A percentile compares a stretch with the other conserved stretches of the same genome.
phyloP scores from a whole-genome alignment of 805 yeast species.

The Pichia nanzhaoensis region DNA sequence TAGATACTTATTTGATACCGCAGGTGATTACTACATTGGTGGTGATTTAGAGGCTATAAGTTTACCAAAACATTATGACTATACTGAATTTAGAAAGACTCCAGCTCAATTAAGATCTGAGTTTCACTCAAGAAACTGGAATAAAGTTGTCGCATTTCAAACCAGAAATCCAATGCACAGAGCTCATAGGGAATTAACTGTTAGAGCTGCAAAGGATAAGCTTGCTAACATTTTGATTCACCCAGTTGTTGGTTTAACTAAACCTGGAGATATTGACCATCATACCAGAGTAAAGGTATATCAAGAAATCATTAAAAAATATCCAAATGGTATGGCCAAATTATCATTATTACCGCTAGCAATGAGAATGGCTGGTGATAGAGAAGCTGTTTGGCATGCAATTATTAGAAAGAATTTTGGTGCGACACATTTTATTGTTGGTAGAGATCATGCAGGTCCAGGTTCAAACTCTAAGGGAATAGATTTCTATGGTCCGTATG shows the following conservation, averaged over 20 bases:
- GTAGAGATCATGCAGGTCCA: slow-evolving; percentile 98
- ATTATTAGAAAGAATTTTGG: slow-evolving; percentile 94
- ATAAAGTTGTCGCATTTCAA: slow-evolving; percentile 90
- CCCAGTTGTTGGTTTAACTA: slow-evolving; percentile 95
- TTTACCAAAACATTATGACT: slow-evolving; percentile 85
- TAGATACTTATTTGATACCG: slow-evolving; percentile 59
- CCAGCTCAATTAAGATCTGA: slow-evolving; percentile 87
- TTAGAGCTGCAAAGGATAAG: slow-evolving; percentile 91
- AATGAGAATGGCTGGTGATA: slow-evolving; percentile 99
- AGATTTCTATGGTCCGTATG: slow-evolving; percentile 95
- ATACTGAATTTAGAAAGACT: slow-evolving; percentile 78
- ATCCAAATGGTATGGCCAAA: slow-evolving; percentile 91
- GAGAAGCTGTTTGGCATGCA: slow-evolving; percentile 98
- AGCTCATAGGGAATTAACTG: slow-evolving; percentile 94
- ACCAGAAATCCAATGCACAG: slow-evolving; percentile 99
- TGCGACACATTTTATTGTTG: slow-evolving; percentile 94
- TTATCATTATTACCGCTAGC: slow-evolving; percentile 86
- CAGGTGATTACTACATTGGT: slow-evolving; percentile 83
- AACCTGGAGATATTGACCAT: slow-evolving; percentile 97
- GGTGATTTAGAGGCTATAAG: slow-evolving; percentile 80
- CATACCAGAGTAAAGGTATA: slow-evolving; percentile 95
- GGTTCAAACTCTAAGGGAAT: slow-evolving; percentile 82
- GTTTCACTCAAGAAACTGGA: slow-evolving; percentile 77
- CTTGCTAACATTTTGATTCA: slow-evolving; percentile 85
- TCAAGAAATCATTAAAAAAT: slow-evolving; percentile 84